Evolutionary conservation across 106 monocot genomes (phyloP).

Genomic region (Apostasia ramifera): DNA sequence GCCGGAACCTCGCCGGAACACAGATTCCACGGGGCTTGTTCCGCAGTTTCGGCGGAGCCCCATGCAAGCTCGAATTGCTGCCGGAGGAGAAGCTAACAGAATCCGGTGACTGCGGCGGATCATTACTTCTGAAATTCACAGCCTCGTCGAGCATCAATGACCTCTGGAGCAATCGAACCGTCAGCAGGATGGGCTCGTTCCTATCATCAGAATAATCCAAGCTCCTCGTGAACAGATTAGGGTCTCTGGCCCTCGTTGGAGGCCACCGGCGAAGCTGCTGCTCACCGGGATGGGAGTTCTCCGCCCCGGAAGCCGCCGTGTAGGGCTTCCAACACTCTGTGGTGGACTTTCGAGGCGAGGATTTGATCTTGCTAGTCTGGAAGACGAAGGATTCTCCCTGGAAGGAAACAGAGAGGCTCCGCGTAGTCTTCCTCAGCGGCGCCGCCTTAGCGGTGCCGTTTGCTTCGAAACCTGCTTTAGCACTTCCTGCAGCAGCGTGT

Average conservation of each 20-base stretch:
- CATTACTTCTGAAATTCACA: slow-evolving; percentile 15
- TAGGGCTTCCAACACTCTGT: slow-evolving; percentile 22
- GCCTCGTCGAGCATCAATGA: slow-evolving; percentile 35
- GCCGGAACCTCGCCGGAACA: slow-evolving; percentile 51
- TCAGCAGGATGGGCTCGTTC: slow-evolving; percentile 21
- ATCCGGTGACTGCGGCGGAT: slow-evolving; percentile 34
- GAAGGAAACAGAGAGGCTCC: slow-evolving; percentile 73
- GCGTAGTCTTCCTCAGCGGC: slow-evolving; percentile 30
- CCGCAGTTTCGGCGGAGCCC: slow-evolving; percentile 4
- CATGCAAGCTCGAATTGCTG: slow-evolving; percentile 29
- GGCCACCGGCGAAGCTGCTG: slow-evolving; percentile 44
- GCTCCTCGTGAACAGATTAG: slow-evolving; percentile 29
- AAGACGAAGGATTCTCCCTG: slow-evolving; percentile 61
- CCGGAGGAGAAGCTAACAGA: slow-evolving; percentile 41
- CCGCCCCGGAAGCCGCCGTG: slow-evolving; percentile 9
- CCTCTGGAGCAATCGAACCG: slow-evolving; percentile 26
- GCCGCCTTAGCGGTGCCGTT: slow-evolving; percentile 19
- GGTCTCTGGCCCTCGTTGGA: slow-evolving; percentile 12
- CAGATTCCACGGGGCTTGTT: slow-evolving; percentile 27
- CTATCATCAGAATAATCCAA: slow-evolving; percentile 32
- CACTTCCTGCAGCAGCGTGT: slow-evolving; percentile 8
- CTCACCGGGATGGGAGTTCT: slow-evolving; percentile 38
- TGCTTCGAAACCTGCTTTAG: not conserved
- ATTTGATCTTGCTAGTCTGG: slow-evolving; percentile 43
- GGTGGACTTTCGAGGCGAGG: slow-evolving; percentile 25